Conservation (phyloP, 192 early-diverging fungal genomes). For the Podila horticola region DNA sequence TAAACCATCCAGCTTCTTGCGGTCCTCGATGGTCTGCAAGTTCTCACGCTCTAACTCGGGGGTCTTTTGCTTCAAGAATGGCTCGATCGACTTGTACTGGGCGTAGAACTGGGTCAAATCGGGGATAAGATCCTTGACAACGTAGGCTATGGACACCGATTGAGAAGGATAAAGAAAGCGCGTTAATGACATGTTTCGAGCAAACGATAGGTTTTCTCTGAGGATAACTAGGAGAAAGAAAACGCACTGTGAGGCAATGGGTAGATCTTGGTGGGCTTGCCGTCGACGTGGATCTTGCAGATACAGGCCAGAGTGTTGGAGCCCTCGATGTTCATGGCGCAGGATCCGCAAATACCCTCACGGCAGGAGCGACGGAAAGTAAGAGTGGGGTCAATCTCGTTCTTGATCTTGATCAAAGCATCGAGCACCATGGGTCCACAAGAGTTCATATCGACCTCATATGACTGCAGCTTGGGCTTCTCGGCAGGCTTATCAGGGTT, state of each 20-base stretch:
- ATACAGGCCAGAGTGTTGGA: constrained; percentile 96
- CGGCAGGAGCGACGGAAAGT: constrained; percentile 97
- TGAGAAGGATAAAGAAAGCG: too few relatives aligned
- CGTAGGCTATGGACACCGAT: constrained; percentile 68
- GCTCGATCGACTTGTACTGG: constrained; percentile 98
- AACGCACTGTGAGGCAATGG: constrained; percentile 91
- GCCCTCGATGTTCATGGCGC: constrained; percentile 99
- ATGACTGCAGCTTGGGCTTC: constrained; percentile 89
- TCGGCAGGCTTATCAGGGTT: constrained; percentile 89
- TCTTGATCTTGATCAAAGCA: constrained; percentile 97
- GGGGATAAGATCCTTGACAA: constrained; percentile 97
- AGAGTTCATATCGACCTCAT: constrained; percentile 90
- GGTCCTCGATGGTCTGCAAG: constrained; percentile 92
- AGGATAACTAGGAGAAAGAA: background rate
- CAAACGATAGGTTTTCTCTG: too few relatives aligned
- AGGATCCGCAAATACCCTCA: constrained; percentile 72
- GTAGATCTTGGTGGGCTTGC: constrained; percentile 87
- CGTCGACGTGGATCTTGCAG: constrained; percentile 81
- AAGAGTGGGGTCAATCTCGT: constrained; percentile 92
- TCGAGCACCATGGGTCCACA: constrained; percentile 98
- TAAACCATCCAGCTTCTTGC: constrained; percentile 97
- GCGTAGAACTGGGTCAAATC: constrained; percentile 98
- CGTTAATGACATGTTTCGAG: too few relatives aligned
- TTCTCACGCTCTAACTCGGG: constrained; percentile 82
- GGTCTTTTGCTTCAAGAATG: constrained; percentile 92